Evolutionary conservation across 2,329 filamentous ascomycete species (phyloP), one percentile per base, ranked within the genome.

Genomic region (Trichoderma simmonsii): DNA sequence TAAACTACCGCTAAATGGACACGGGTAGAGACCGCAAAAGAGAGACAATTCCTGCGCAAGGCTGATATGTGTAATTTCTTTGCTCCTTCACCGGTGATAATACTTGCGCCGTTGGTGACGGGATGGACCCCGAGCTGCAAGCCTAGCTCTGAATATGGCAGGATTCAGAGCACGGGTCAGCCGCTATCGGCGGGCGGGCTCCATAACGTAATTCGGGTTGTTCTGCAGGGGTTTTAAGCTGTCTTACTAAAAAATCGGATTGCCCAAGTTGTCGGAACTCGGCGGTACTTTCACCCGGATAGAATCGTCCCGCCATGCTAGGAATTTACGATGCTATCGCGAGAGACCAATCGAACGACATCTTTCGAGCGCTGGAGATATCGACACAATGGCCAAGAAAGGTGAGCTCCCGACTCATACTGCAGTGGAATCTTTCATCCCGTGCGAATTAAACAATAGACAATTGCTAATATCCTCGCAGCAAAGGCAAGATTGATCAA

Each of bases 401-500:
- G 73, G 77, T 77, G 61, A 28, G 36, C 4, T n/a, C 18, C 9
- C 21, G 8, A 15, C 6, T 30, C 26, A 5, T 14, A 21, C 3
- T n/a, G 15, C 32, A 34, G 21, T 24, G 2, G 2, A 4, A 21
- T 11, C 30, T 9, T 6, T 4, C 8, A 5, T 15, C 2, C 8
- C 11, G 2, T 15, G 30, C 1, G 6, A n/a, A 11, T 26, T 11
- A 9, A 54, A 24, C 26, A 11, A 30, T 11, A 9, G 54, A 24
- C 5, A 24, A 4, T 11, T 14, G 56, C 66, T 71, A 54, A 69
- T 28, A 15, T 36, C 28, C 6, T 51, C 56, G 30, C 81, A 97
- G 94, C 87, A 73, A 98, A 98, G 87, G 93, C 95, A 80, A 94
- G 97, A 82, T 92, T 95, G 76, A 91, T 99, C 81, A 89, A 93